Evolutionary conservation across 1,139 yeast genomes (phyloP), one percentile per base, ranked within the genome.

Genomic region (Scheffersomyces titani): DNA sequence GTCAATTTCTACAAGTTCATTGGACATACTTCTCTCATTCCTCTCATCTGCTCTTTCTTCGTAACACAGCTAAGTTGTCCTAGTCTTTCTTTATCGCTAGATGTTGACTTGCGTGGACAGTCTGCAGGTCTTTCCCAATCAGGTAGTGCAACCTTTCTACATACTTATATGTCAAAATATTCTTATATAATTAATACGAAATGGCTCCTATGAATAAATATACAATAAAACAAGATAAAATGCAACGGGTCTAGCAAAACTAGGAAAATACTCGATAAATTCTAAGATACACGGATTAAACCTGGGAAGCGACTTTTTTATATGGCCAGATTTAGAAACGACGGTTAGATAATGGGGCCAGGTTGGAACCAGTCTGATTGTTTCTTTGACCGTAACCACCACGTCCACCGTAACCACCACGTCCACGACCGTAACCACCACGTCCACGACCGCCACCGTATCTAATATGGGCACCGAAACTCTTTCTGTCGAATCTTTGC

Each of bases 401-500:
- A 52, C 83, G 72, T 52, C 85, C 75, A 44, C 66, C 58, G 52
- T 63, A 56, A 55, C 85, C 77, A 54, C 83, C 72, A 61, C 83
- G 78, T 55, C 87, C 80, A 54, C 87, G 77, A 52, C 79, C 73
- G 44, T 76, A 72, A 53, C 77, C 71, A 62, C 87, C 76, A 62
- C 92, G 83, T 60, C 90, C 83, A 62, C 90, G 83, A 66, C 89
- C 85, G 60, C 85, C 78, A 59, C 89, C 84, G 73, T 77, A 88
- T 78, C 83, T 83, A 72, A 75, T 86, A 79, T 74, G 88, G 49
- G 49, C 20, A 51, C 85, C 85, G 63, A 73, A 76, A 60, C 81
- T 73, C 71, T 83, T 82, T 73, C 83, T 83, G 71, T 84, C 87
- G 66, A 76, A 79, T 69, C 81, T 79, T 68, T 74, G 76, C 71